Evolutionary conservation across 257 asterid species (phyloP).

Genomic region (Primulina huaijiensis): DNA sequence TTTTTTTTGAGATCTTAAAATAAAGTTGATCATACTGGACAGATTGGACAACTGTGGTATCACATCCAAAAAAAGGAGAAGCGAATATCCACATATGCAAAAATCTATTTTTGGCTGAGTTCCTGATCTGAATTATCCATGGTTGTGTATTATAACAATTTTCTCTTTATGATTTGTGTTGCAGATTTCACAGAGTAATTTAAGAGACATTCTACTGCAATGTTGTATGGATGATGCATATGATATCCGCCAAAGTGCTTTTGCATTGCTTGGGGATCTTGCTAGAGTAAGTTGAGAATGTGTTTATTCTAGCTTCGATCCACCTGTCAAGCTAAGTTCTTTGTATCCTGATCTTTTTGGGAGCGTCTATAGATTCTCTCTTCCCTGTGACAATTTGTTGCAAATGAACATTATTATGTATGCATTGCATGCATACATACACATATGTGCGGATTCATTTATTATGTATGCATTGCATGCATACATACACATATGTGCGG

Average conservation of each 20-base stretch:
- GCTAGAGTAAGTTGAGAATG: slow-evolving; percentile 67
- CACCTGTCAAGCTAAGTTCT: slow-evolving; percentile 7
- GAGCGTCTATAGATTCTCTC: not conserved
- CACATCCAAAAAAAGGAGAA: no score
- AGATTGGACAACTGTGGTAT: not conserved
- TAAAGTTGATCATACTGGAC: not conserved
- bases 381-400: not conserved
- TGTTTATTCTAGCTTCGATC: slow-evolving; percentile 4
- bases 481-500: not conserved
- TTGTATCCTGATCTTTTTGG: slow-evolving; percentile 1
- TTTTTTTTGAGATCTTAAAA: not conserved
- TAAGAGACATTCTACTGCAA: slow-evolving; percentile 89
- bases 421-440: not conserved
- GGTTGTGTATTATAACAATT: slow-evolving; percentile 6
- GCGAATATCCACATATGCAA: not conserved
- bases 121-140: not conserved
- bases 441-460: not conserved
- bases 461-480: not conserved
- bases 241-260: slow-evolving; percentile 96
- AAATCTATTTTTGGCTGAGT: not conserved
- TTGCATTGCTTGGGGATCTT: slow-evolving; percentile 97
- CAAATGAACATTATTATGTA: not conserved
- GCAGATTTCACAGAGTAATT: slow-evolving; percentile 48
- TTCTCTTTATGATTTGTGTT: slow-evolving; percentile 1
- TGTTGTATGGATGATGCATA: slow-evolving; percentile 92